Evolutionary conservation across 129 eudicot genomes (phyloP).

Genomic region (Chrysanthemum makinoi): DNA sequence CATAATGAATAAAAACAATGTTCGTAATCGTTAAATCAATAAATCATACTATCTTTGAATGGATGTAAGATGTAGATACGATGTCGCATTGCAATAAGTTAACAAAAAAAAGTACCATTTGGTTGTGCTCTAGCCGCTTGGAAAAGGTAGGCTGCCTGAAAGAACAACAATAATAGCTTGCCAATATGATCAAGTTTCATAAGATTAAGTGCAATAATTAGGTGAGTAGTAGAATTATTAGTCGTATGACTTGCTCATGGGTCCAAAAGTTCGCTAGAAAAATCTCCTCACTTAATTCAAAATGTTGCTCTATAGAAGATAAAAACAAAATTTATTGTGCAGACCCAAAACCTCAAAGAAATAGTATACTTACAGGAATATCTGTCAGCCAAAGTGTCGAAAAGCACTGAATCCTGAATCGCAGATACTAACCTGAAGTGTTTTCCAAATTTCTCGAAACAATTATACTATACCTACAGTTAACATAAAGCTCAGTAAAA

Average conservation of each 20-base stretch:
- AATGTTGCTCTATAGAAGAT: too few species aligned
- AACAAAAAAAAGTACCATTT: conserved; percentile 42
- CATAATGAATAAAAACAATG: not conserved
- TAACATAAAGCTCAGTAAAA: too few species aligned
- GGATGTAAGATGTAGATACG: not conserved
- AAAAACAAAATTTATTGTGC: too few species aligned
- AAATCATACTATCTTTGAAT: not conserved
- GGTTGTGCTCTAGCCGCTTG: conserved; percentile 56
- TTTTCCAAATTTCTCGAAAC: too few species aligned
- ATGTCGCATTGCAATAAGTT: not conserved
- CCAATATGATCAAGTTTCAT: conserved; percentile 14
- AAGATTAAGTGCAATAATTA: not conserved
- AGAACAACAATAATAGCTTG: conserved; percentile 25
- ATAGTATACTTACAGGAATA: too few species aligned
- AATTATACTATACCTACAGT: too few species aligned
- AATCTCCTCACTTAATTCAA: too few species aligned
- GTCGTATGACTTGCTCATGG: conserved; percentile 91
- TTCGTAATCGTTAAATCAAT: not conserved
- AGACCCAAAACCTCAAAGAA: too few species aligned
- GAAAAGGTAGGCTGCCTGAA: conserved; percentile 84
- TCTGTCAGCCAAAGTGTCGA: too few species aligned
- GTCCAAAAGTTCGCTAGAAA: too few species aligned
- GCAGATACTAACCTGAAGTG: too few species aligned
- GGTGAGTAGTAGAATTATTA: conserved; percentile 21
- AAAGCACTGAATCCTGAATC: too few species aligned